Percentiles rank a stretch among this genome's conserved stretches.
Conservation (phyloP, 202 grass and related monocot species). For the Cymbopogon flexuosus region DNA sequence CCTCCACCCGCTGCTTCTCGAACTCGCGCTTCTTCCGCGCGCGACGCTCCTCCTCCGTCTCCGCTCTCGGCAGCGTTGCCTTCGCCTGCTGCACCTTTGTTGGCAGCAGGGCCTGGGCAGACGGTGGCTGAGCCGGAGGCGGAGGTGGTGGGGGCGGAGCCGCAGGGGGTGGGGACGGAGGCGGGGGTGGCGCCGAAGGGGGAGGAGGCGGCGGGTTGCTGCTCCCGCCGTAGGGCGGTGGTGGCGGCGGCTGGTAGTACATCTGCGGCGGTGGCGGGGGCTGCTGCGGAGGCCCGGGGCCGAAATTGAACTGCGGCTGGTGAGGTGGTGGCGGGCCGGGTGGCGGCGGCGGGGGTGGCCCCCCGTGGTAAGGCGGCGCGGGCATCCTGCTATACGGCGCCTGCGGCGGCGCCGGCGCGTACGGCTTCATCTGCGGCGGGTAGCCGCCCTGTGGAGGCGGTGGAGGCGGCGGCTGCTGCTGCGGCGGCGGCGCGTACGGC, state of each 20-base stretch:
- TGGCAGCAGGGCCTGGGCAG: constrained; percentile 21
- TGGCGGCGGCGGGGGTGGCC: constrained; percentile 32
- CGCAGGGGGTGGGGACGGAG: constrained; percentile 41
- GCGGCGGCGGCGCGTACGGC: constrained; percentile 45
- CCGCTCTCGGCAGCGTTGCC: constrained; percentile 29
- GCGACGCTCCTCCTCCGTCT: constrained; percentile 74
- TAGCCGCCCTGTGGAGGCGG: constrained; percentile 34
- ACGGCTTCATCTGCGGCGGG: constrained; percentile 41
- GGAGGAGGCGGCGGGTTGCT: constrained; percentile 44
- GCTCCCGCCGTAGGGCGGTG: constrained; percentile 33
- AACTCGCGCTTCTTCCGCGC: constrained; percentile 70
- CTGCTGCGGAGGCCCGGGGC: constrained; percentile 29
- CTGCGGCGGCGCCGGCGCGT: constrained; percentile 30
- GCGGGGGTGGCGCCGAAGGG: constrained; percentile 38
- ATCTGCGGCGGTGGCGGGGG: constrained; percentile 36
- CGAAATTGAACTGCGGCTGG: constrained; percentile 42
- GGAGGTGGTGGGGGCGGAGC: constrained; percentile 49
- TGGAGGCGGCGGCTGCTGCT: neutral
- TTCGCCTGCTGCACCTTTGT: constrained; percentile 50
- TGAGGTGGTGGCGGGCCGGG: constrained; percentile 40
- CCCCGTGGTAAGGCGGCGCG: constrained; percentile 23
- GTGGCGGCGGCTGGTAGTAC: constrained; percentile 58
- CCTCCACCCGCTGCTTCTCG: constrained; percentile 80
- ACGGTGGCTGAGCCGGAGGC: constrained; percentile 34
- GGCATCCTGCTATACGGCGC: constrained; percentile 32